Percentiles rank a stretch among this genome's conserved stretches.
phyloP scores from a whole-genome alignment of 2,329 filamentous ascomycete genomes.

The Xylariaceae sp. region DNA sequence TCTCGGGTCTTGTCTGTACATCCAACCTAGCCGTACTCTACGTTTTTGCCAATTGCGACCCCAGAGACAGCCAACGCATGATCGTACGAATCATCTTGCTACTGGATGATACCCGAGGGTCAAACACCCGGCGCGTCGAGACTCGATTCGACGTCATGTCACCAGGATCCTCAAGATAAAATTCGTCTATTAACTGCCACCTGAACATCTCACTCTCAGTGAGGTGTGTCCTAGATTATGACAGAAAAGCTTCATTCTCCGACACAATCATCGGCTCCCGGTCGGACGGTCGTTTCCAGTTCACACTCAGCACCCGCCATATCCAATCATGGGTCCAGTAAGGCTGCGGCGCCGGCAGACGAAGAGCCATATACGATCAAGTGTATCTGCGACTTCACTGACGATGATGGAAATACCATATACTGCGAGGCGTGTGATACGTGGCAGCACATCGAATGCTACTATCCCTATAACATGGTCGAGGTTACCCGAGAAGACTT shows the following conservation, averaged over 20 bases:
- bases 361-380: slow-evolving; percentile 93
- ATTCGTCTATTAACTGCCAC: slow-evolving; percentile 21
- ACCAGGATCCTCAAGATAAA: slow-evolving; percentile 49
- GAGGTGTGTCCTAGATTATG: slow-evolving; percentile 54
- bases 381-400: slow-evolving; percentile 89
- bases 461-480: slow-evolving; percentile 71
- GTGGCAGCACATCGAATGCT: slow-evolving; percentile 98
- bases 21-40: slow-evolving; percentile 6
- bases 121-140: slow-evolving; percentile 34
- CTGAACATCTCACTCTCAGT: slow-evolving; percentile 32
- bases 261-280: slow-evolving; percentile 52
- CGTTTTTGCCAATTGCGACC: slow-evolving; percentile 10
- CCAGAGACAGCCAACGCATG: slow-evolving; percentile 13
- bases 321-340: slow-evolving; percentile 40
- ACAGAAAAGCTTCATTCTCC: slow-evolving; percentile 51
- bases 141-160: slow-evolving; percentile 54
- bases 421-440: slow-evolving; percentile 94
- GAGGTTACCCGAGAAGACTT: slow-evolving; percentile 66
- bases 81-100: slow-evolving; percentile 11
- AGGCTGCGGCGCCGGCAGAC: slow-evolving; percentile 52
- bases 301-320: slow-evolving; percentile 35
- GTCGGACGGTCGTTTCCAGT: slow-evolving; percentile 42
- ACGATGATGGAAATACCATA: slow-evolving; percentile 97
- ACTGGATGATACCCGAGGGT: slow-evolving; percentile 12
- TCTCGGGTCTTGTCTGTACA: slow-evolving; percentile 14